These are phyloP conservation scores for Leccinum pachyderme DNA, from an alignment of 1,284 basidiomycete genomes.

Conservation along the genomic window DNA sequence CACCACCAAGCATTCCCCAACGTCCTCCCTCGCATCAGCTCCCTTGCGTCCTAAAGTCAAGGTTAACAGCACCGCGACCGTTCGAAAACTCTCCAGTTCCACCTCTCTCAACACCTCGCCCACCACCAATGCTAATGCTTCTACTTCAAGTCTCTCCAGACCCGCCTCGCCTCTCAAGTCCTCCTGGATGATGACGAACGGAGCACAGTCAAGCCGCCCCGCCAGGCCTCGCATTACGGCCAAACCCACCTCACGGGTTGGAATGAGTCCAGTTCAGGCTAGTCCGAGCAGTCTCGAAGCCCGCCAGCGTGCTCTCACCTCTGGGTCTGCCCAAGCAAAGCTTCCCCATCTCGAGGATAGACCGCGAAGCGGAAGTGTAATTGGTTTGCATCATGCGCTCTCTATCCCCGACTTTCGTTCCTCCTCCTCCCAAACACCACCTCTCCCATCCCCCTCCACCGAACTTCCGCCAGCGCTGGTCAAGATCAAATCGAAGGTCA, in stretches of 20 bases:
- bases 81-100: conserved; percentile 42
- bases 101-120: conserved; percentile 23
- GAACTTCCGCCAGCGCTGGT: conserved; percentile 19
- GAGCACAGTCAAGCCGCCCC: conserved; percentile 12
- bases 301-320: conserved; percentile 39
- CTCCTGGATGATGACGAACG: conserved; percentile 23
- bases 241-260: conserved; percentile 31
- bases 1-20: conserved; percentile 43
- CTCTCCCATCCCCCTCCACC: conserved; percentile 23
- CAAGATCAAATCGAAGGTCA: conserved; percentile 58
- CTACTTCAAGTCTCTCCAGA: conserved; percentile 25
- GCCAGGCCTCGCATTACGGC: conserved; percentile 24
- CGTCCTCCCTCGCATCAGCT: conserved; percentile 35
- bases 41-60: conserved; percentile 55
- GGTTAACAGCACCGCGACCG: conserved; percentile 50
- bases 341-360: conserved; percentile 19
- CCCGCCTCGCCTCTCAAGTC: conserved; percentile 45
- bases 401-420: conserved; percentile 28
- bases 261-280: conserved; percentile 12
- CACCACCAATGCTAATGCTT: conserved; percentile 18
- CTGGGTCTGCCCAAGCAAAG: conserved; percentile 27
- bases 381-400: conserved; percentile 35
- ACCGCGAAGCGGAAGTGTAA: conserved; percentile 35
- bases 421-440: conserved; percentile 14
- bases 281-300: conserved; percentile 23